Evolutionary conservation across 1,284 basidiomycete genomes (phyloP).

Genomic region (Ceraceosorus guamensis): DNA sequence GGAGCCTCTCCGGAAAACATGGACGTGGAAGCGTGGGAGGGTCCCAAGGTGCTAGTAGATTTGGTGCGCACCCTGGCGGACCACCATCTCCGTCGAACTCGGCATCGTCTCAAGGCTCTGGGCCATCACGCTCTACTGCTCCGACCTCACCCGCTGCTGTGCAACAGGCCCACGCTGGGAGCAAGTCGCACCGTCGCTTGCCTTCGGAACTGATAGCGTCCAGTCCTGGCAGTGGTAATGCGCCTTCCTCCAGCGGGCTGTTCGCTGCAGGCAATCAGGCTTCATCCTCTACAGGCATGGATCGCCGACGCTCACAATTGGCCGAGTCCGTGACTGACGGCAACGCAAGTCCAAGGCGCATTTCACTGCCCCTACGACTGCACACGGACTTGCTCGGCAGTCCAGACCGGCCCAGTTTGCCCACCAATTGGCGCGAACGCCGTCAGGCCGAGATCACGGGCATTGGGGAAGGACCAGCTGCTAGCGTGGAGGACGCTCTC

Average conservation of each 20-base stretch:
- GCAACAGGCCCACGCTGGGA: slow-evolving; percentile 1
- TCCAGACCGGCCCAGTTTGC: slow-evolving; percentile 18
- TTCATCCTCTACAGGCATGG: slow-evolving; percentile 10
- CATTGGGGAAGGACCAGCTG: no score
- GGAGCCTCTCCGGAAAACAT: slow-evolving; percentile 33
- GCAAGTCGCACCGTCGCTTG: slow-evolving; percentile 16
- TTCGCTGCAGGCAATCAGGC: no score
- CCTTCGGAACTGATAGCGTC: slow-evolving; percentile 25
- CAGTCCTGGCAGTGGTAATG: slow-evolving; percentile 7
- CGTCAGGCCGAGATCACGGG: background rate
- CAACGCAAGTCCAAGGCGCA: slow-evolving; percentile 56
- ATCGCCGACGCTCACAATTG: slow-evolving; percentile 44
- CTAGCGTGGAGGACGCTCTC: background rate
- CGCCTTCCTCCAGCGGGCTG: no score
- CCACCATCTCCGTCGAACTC: slow-evolving; percentile 75
- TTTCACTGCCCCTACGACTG: slow-evolving; percentile 77
- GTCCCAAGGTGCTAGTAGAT: slow-evolving; percentile 8
- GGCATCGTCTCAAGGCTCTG: slow-evolving; percentile 83
- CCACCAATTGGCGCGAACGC: slow-evolving; percentile 16
- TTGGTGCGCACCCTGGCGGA: slow-evolving; percentile 18
- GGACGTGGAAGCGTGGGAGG: background rate
- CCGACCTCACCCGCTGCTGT: slow-evolving; percentile 65
- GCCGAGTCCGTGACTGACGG: slow-evolving; percentile 53
- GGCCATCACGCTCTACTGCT: slow-evolving; percentile 66
- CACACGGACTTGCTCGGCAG: slow-evolving; percentile 68